Evolutionary conservation across 768 basidiomycete genomes (phyloP).

Genomic region (Boletus insuetus): DNA sequence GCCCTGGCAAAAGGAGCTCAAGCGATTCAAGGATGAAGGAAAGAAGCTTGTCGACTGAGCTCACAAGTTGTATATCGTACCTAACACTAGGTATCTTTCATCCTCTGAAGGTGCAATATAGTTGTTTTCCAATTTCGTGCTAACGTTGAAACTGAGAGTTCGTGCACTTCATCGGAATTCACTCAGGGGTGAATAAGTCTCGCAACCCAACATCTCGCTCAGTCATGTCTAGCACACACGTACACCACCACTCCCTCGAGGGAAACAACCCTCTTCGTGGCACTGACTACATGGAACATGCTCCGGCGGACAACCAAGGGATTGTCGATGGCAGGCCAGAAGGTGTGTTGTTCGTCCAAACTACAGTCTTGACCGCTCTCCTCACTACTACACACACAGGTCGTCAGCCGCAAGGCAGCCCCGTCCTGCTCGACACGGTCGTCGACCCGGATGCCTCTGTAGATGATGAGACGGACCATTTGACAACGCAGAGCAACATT

Average conservation of each 20-base stretch:
- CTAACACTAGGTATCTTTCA: too few species aligned
- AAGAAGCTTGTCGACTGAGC: conserved; percentile 46
- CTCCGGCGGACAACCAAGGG: conserved; percentile 12
- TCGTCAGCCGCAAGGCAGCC: conserved; percentile 10
- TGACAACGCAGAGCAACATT: conserved; percentile 20
- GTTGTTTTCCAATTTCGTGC: too few species aligned
- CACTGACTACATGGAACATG: conserved; percentile 15
- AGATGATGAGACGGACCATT: conserved; percentile 9
- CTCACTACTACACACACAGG: conserved; percentile 1
- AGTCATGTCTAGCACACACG: too few species aligned
- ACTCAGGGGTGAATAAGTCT: too few species aligned
- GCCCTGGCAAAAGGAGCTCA: conserved; percentile 79
- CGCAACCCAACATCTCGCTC: too few species aligned
- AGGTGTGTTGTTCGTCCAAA: neutral
- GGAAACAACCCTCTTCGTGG: conserved; percentile 16
- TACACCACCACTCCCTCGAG: conserved; percentile 19
- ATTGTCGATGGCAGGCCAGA: conserved; percentile 23
- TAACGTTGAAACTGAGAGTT: too few species aligned
- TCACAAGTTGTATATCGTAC: neutral
- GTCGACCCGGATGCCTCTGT: conserved; percentile 33
- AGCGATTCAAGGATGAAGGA: conserved; percentile 72
- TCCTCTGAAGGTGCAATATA: neutral
- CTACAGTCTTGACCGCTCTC: neutral
- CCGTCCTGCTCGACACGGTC: conserved; percentile 28
- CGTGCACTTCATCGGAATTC: too few species aligned